Conservation (phyloP, 352 stramenopile genomes). For the Globisporangium mamillatum region DNA sequence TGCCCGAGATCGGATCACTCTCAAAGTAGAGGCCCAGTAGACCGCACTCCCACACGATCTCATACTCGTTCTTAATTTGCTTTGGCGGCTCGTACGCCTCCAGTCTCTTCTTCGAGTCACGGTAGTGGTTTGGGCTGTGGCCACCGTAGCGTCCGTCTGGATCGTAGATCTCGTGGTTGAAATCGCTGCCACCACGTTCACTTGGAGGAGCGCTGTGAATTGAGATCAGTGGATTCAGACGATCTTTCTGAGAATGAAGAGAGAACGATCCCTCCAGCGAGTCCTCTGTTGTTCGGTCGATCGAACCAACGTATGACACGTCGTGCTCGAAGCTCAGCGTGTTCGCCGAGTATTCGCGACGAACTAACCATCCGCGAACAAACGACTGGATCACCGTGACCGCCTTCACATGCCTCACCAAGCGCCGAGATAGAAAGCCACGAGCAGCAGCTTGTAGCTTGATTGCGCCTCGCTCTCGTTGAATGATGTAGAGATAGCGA, state of each 20-base stretch:
- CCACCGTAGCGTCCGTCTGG: slow-evolving; percentile 41
- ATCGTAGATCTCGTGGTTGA: slow-evolving; percentile 42
- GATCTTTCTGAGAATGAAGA: slow-evolving; percentile 28
- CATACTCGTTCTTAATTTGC: slow-evolving; percentile 76
- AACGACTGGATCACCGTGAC: slow-evolving; percentile 73
- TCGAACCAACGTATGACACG: slow-evolving; percentile 70
- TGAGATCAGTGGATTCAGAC: slow-evolving; percentile 51
- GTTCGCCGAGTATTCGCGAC: slow-evolving; percentile 72
- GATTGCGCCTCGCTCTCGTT: slow-evolving; percentile 40
- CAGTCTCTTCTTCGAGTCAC: slow-evolving; percentile 56
- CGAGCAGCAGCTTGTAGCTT: slow-evolving; percentile 51
- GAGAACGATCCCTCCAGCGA: slow-evolving; percentile 55
- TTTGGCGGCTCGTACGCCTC: slow-evolving; percentile 62
- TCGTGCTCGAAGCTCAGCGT: slow-evolving; percentile 78
- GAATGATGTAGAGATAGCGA: slow-evolving; percentile 39
- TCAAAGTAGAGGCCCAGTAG: slow-evolving; percentile 84
- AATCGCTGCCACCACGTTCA: slow-evolving; percentile 45
- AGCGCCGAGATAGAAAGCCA: slow-evolving; percentile 39
- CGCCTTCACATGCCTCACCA: slow-evolving; percentile 41
- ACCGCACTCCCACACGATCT: slow-evolving; percentile 87
- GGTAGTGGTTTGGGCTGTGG: slow-evolving; percentile 41
- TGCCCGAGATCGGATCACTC: slow-evolving; percentile 71
- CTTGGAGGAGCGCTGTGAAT: slow-evolving; percentile 54
- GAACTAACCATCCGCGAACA: slow-evolving; percentile 78
- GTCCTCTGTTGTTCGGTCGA: slow-evolving; percentile 46